A percentile compares a stretch with the other conserved stretches of the same genome.
These are phyloP conservation scores for Amauroascus verrucosus DNA, from an alignment of 2,329 filamentous ascomycete genomes.

Conservation along the genomic window DNA sequence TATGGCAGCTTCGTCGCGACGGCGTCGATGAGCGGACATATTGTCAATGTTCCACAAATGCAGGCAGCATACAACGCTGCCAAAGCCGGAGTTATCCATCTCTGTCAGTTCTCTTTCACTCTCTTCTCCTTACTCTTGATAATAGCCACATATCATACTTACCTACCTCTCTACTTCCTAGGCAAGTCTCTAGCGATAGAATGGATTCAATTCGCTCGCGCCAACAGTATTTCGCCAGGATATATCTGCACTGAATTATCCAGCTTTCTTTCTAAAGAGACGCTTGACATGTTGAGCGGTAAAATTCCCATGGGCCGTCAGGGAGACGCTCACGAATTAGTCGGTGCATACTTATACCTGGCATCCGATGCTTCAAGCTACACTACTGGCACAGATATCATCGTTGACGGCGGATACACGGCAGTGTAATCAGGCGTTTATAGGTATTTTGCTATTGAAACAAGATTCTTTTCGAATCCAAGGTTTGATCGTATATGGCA, in stretches of 20 bases:
- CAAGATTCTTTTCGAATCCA: too few species aligned
- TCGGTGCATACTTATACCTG: constrained; percentile 72
- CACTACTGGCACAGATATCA: constrained; percentile 63
- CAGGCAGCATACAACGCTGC: constrained; percentile 65
- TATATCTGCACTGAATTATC: constrained; percentile 68
- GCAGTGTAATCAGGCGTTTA: background rate
- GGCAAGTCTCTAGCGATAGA: constrained; percentile 63
- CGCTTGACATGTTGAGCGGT: constrained; percentile 62
- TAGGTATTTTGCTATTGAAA: too few species aligned
- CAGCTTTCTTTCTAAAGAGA: constrained; percentile 53
- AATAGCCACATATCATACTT: background rate
- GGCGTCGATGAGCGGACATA: constrained; percentile 66
- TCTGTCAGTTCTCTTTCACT: constrained; percentile 28
- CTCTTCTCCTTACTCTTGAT: background rate
- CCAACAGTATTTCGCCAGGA: constrained; percentile 62
- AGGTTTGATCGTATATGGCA: background rate
- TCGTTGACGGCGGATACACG: constrained; percentile 64
- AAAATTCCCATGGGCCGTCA: constrained; percentile 74
- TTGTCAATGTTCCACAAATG: constrained; percentile 66
- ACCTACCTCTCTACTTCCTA: constrained; percentile 40
- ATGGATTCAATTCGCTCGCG: constrained; percentile 64
- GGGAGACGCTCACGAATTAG: constrained; percentile 62
- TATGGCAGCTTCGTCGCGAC: constrained; percentile 67
- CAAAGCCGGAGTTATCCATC: constrained; percentile 51
- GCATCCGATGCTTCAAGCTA: constrained; percentile 74